Evolutionary conservation across 768 basidiomycete species (phyloP).

Genomic region (Clitopilus hobsonii): DNA sequence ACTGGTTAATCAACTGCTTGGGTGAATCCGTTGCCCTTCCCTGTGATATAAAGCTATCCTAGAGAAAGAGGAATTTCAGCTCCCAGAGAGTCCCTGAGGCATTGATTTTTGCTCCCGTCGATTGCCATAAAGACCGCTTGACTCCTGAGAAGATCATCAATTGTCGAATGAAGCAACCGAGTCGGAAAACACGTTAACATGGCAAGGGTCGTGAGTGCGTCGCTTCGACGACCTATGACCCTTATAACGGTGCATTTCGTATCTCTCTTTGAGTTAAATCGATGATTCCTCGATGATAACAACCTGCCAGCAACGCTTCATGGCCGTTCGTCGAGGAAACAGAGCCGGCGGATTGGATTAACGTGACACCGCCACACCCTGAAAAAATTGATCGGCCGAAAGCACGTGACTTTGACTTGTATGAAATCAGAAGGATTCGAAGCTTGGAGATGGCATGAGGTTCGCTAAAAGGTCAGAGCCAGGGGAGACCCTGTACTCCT

Average conservation of each 20-base stretch:
- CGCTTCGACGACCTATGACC: too few relatives aligned
- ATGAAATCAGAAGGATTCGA: slow-evolving; percentile 7
- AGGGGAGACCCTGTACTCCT: slow-evolving; percentile 1
- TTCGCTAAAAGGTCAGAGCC: slow-evolving; percentile 11
- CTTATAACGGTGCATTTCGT: too few relatives aligned
- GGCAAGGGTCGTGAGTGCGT: too few relatives aligned
- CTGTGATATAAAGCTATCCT: not conserved
- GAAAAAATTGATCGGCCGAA: slow-evolving; percentile 12
- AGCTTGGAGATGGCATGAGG: slow-evolving; percentile 16
- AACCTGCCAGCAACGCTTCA: too few relatives aligned
- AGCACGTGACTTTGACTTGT: slow-evolving; percentile 32
- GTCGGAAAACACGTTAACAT: not conserved
- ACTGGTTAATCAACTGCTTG: not conserved
- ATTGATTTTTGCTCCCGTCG: not conserved
- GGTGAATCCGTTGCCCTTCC: not conserved
- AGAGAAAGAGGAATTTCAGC: not conserved
- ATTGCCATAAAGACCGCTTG: not conserved
- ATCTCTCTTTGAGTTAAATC: too few relatives aligned
- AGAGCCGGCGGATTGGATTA: not conserved
- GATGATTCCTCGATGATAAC: too few relatives aligned
- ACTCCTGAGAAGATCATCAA: not conserved
- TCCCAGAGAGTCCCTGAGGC: not conserved
- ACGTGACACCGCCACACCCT: slow-evolving; percentile 3
- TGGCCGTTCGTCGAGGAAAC: too few relatives aligned
- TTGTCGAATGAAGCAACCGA: not conserved